A percentile compares a stretch with the other conserved stretches of the same genome.
Evolutionary conservation across 495 filamentous ascomycete genomes (phyloP).

Genomic region (Aspergillus steynii): DNA sequence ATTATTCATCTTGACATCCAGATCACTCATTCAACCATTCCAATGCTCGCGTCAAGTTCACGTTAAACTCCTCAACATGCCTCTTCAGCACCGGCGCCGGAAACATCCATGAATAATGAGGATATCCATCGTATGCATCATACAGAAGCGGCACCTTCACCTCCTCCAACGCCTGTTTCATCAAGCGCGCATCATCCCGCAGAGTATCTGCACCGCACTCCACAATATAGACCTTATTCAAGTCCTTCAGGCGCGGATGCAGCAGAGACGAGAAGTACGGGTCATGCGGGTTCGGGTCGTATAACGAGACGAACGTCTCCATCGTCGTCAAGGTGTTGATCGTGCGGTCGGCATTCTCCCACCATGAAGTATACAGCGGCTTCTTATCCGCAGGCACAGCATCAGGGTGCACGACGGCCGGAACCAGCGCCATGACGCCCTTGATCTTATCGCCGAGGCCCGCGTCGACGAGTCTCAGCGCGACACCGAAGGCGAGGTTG

Average conservation of each 20-base stretch:
- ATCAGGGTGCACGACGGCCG: conserved; percentile 8
- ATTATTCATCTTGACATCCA: too few species aligned
- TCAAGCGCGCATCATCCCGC: conserved; percentile 14
- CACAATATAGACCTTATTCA: conserved; percentile 16
- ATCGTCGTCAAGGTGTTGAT: conserved; percentile 8
- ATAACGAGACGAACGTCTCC: conserved; percentile 5
- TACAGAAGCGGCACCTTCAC: conserved; percentile 6
- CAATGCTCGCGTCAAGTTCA: conserved; percentile 7
- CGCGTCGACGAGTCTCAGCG: conserved; percentile 10
- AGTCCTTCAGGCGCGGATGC: conserved; percentile 7
- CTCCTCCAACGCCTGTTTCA: conserved; percentile 8
- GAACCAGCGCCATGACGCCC: conserved; percentile 12
- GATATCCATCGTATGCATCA: conserved; percentile 9
- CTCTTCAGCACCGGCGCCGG: conserved; percentile 4
- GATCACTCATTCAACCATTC: conserved; percentile 11
- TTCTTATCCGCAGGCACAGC: conserved; percentile 2
- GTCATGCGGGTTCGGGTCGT: conserved; percentile 5
- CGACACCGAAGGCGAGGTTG: conserved; percentile 15
- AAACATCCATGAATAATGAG: conserved; percentile 15
- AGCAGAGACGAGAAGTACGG: conserved; percentile 8
- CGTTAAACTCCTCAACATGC: conserved; percentile 4
- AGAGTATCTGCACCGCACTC: conserved; percentile 12
- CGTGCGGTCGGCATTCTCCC: conserved; percentile 8
- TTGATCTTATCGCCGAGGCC: conserved; percentile 7
- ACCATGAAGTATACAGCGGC: conserved; percentile 4